Evolutionary conservation across 179 eudicot species (phyloP).

Genomic region (Patellifolia procumbens): DNA sequence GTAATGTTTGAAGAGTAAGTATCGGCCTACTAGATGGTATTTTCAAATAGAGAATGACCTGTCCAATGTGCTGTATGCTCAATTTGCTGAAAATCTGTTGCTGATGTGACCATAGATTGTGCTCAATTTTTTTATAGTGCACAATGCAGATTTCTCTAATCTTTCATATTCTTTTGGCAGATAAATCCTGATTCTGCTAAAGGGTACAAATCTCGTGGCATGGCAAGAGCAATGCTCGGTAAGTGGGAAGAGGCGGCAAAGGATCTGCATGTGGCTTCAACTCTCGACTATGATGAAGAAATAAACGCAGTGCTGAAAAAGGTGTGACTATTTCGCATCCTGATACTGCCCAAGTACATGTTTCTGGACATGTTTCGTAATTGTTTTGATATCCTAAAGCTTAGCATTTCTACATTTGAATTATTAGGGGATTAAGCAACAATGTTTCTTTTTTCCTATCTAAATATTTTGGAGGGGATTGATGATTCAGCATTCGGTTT

Average conservation of each 20-base stretch:
- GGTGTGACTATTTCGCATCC: constrained; percentile 37
- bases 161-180: constrained; percentile 34
- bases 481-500: not conserved
- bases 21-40: not conserved
- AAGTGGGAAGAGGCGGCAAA: constrained; percentile 94
- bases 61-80: not conserved
- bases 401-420: not conserved
- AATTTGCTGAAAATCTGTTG: not conserved
- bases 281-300: constrained; percentile 89
- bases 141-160: not conserved
- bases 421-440: not conserved
- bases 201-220: constrained; percentile 88
- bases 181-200: constrained; percentile 99
- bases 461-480: not conserved
- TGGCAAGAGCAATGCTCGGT: constrained; percentile 92
- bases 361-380: not conserved
- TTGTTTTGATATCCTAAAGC: not conserved
- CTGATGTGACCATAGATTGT: not conserved
- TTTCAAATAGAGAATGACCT: not conserved
- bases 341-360: not conserved
- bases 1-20: not conserved
- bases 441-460: not conserved
- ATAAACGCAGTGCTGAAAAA: constrained; percentile 69
- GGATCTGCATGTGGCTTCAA: constrained; percentile 95
- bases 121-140: not conserved